Percentiles rank a stretch among this genome's conserved stretches.
phyloP scores from a whole-genome alignment of 345 rosid species.

The Linum tenue region DNA sequence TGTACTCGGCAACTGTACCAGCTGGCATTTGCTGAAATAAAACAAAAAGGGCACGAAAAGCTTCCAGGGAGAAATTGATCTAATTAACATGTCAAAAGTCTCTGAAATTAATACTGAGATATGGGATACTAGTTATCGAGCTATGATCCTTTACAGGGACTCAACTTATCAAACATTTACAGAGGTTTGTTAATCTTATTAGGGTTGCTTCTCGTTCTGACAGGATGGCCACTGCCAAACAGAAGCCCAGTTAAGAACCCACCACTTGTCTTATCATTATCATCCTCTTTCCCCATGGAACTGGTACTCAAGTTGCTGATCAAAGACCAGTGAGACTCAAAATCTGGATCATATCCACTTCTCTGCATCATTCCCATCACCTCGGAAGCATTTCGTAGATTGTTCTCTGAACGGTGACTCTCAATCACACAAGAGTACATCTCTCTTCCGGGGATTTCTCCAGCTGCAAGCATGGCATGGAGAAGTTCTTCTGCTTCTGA shows the following conservation, averaged over 20 bases:
- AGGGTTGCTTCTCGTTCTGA: conserved; percentile 11
- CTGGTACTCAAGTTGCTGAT: conserved; percentile 48
- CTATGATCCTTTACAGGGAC: no score
- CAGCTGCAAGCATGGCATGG: conserved; percentile 31
- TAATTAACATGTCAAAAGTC: no score
- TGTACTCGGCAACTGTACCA: neutral
- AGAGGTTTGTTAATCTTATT: neutral
- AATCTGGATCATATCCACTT: conserved; percentile 55
- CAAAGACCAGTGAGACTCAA: conserved; percentile 72
- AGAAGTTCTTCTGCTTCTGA: conserved; percentile 49
- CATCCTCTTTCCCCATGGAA: conserved; percentile 21
- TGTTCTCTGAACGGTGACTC: conserved; percentile 40
- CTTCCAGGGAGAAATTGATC: no score
- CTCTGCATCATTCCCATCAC: conserved; percentile 54
- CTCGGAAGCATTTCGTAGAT: conserved; percentile 47
- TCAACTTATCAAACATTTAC: no score
- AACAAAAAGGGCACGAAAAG: no score
- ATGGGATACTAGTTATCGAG: no score
- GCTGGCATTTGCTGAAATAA: neutral
- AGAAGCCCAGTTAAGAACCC: conserved; percentile 75
- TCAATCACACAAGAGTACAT: conserved; percentile 46
- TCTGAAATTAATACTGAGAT: no score
- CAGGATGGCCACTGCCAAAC: conserved; percentile 49
- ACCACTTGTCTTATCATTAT: conserved; percentile 14
- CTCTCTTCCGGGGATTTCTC: conserved; percentile 47